phyloP scores from a whole-genome alignment of 768 basidiomycete genomes.

The Mycena belliarum region DNA sequence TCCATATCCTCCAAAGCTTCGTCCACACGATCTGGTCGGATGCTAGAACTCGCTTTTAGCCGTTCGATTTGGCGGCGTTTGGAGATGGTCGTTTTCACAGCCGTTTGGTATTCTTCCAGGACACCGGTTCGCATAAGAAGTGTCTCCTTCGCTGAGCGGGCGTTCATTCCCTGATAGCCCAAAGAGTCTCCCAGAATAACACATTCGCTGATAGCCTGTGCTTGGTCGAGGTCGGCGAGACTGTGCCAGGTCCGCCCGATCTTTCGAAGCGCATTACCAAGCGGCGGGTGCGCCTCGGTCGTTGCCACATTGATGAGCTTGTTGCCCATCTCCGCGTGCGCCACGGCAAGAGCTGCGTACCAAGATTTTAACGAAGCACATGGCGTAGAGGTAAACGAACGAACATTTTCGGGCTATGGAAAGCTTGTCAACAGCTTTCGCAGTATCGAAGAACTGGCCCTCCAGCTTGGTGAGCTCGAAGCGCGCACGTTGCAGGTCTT shows the following conservation, averaged over 20 bases:
- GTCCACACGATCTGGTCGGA: slow-evolving; percentile 82
- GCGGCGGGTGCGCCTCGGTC: slow-evolving; percentile 82
- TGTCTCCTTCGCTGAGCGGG: slow-evolving; percentile 95
- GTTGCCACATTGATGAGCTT: slow-evolving; percentile 88
- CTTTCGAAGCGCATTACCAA: slow-evolving; percentile 83
- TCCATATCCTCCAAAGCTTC: slow-evolving; percentile 92
- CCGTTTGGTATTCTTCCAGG: slow-evolving; percentile 91
- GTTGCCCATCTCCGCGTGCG: slow-evolving; percentile 90
- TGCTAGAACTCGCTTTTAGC: slow-evolving; percentile 82
- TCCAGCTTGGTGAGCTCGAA: slow-evolving; percentile 93
- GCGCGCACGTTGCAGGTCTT: slow-evolving; percentile 85
- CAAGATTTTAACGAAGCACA: slow-evolving; percentile 5
- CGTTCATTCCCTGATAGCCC: slow-evolving; percentile 95
- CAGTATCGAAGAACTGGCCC: slow-evolving; percentile 88
- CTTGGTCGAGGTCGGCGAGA: slow-evolving; percentile 84
- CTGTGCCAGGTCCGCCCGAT: slow-evolving; percentile 86
- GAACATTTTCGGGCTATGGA: slow-evolving; percentile 78
- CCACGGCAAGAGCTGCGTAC: slow-evolving; percentile 65
- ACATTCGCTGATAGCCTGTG: slow-evolving; percentile 91
- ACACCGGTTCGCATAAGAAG: slow-evolving; percentile 86
- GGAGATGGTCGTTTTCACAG: slow-evolving; percentile 90
- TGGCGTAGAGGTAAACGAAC: slow-evolving; percentile 11
- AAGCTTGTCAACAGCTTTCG: slow-evolving; percentile 87
- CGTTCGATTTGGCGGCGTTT: slow-evolving; percentile 92
- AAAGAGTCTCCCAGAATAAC: slow-evolving; percentile 95